Percentiles rank a stretch among this genome's conserved stretches.
Evolutionary conservation across 805 yeast genomes (phyloP).

Genomic region (Nematodospora valgi): DNA sequence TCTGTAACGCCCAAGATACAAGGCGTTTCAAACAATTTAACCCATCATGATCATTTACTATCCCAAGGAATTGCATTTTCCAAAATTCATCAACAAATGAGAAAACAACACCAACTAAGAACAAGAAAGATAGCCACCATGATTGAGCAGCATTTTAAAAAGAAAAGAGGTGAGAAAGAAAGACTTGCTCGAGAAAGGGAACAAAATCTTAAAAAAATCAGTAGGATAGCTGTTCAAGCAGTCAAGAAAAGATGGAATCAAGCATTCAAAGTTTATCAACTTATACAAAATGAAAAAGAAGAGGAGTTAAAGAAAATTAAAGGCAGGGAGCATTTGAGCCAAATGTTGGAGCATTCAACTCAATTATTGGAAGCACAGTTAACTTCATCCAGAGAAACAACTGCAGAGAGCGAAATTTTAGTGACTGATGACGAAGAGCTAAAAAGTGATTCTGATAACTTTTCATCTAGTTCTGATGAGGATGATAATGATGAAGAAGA

Average conservation of each 20-base stretch:
- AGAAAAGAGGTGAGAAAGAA: constrained; percentile 85
- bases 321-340: constrained; percentile 83
- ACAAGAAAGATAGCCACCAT: constrained; percentile 72
- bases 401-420: constrained; percentile 24
- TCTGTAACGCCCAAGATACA: constrained; percentile 41
- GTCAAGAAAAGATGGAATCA: constrained; percentile 88
- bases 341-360: constrained; percentile 88
- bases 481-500: constrained; percentile 22
- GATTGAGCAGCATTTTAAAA: constrained; percentile 83
- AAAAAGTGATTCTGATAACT: constrained; percentile 11
- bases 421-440: constrained; percentile 19
- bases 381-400: constrained; percentile 28
- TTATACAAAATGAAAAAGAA: constrained; percentile 69
- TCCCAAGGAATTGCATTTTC: constrained; percentile 75
- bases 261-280: constrained; percentile 78
- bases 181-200: constrained; percentile 74
- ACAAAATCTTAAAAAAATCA: constrained; percentile 61
- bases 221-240: constrained; percentile 77
- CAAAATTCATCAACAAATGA: constrained; percentile 61
- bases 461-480: constrained; percentile 12
- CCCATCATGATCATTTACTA: constrained; percentile 70
- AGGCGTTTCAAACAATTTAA: constrained; percentile 37
- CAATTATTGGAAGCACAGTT: constrained; percentile 84
- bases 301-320: constrained; percentile 76
- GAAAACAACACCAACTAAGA: constrained; percentile 61